Conservation (phyloP, 257 asterid species). For the Solanum piurae region DNA sequence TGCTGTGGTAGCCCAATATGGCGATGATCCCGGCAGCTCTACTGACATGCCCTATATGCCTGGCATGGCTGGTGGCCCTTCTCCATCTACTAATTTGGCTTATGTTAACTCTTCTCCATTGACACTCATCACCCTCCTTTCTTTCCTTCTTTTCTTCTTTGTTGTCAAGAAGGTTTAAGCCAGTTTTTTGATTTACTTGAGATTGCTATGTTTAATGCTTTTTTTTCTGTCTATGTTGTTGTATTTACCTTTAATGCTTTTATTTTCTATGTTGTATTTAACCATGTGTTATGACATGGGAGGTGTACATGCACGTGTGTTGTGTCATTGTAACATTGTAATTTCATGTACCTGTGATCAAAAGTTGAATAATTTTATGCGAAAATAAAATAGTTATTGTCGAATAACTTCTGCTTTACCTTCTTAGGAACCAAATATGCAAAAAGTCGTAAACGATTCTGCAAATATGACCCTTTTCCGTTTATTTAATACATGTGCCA, state of each 20-base stretch:
- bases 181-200: not conserved
- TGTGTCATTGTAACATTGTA: not conserved
- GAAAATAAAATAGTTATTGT: not conserved
- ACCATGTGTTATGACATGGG: not conserved
- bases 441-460: too few relatives aligned
- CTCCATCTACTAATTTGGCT: not conserved
- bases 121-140: not conserved
- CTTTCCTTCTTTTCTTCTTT: not conserved
- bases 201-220: not conserved
- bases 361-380: too few relatives aligned
- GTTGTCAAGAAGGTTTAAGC: not conserved
- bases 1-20: not conserved
- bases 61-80: not conserved
- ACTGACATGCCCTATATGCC: not conserved
- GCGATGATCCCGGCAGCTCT: not conserved
- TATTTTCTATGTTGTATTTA: too few relatives aligned
- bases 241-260: too few relatives aligned
- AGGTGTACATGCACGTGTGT: not conserved
- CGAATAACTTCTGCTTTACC: not conserved
- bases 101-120: not conserved
- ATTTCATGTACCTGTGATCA: not conserved
- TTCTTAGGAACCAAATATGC: too few relatives aligned
- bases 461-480: too few relatives aligned
- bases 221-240: not conserved
- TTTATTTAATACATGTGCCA: not conserved